These are phyloP conservation scores for Microthlaspi erraticum DNA, from an alignment of 345 rosid species.

Conservation along the genomic window DNA sequence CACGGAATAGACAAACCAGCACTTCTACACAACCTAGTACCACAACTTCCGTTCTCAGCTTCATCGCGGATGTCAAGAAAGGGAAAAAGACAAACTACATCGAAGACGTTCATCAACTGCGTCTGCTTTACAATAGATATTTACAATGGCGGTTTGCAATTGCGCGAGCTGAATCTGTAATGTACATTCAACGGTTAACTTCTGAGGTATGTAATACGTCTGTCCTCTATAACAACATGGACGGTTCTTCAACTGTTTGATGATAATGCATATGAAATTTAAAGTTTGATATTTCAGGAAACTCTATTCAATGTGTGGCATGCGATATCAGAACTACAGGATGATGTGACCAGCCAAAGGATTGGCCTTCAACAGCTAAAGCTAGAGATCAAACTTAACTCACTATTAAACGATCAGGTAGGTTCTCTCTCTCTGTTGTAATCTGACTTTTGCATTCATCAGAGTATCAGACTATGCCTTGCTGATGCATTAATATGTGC, in stretches of 20 bases:
- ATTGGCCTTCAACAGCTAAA: constrained; percentile 68
- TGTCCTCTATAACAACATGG: constrained; percentile 1
- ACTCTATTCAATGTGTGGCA: constrained; percentile 74
- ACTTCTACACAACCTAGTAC: constrained; percentile 57
- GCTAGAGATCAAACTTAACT: constrained; percentile 76
- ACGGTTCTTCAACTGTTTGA: constrained; percentile 11
- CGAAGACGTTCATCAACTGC: constrained; percentile 92
- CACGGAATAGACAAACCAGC: constrained; percentile 69
- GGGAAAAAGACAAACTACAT: constrained; percentile 71
- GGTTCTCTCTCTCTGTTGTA: constrained; percentile 37
- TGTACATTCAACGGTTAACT: constrained; percentile 65
- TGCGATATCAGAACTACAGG: constrained; percentile 63
- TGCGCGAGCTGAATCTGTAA: constrained; percentile 73
- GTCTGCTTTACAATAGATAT: constrained; percentile 78
- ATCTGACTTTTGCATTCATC: constrained; percentile 8
- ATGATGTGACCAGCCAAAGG: constrained; percentile 69
- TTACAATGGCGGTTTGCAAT: constrained; percentile 94
- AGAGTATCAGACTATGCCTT: constrained; percentile 23
- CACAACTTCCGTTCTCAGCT: constrained; percentile 85
- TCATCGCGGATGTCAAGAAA: constrained; percentile 78
- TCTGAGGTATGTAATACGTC: constrained; percentile 67
- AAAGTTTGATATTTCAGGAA: constrained; percentile 59
- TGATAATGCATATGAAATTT: constrained; percentile 19
- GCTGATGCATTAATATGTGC: constrained; percentile 36
- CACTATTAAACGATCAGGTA: constrained; percentile 78